A percentile compares a stretch with the other conserved stretches of the same genome.
Conservation (phyloP, 2,329 filamentous ascomycete genomes). For the Zymoseptoria brevis region DNA sequence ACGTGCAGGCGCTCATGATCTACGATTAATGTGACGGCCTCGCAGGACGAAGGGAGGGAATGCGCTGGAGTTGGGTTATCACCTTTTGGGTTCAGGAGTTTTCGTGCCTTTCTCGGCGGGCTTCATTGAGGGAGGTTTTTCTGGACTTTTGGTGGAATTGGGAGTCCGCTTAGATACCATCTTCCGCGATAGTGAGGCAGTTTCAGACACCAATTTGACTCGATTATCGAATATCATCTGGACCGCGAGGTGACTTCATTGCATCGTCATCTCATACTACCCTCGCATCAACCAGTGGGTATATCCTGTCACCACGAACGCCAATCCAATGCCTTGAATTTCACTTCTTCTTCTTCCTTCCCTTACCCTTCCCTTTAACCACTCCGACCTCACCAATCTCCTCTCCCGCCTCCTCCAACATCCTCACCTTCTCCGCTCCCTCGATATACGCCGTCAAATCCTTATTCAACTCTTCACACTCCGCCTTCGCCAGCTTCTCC, state of each 20-base stretch:
- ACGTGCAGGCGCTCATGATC: neutral
- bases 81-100: neutral
- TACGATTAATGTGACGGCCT: neutral
- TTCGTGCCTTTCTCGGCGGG: neutral
- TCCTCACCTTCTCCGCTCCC: conserved; percentile 69
- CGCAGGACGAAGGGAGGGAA: neutral
- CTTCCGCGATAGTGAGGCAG: neutral
- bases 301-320: neutral
- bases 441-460: conserved; percentile 84
- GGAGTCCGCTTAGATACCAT: neutral
- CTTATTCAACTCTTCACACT: conserved; percentile 76
- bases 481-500: conserved; percentile 50
- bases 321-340: neutral
- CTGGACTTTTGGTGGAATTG: too few relatives aligned
- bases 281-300: neutral
- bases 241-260: too few relatives aligned
- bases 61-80: neutral
- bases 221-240: neutral
- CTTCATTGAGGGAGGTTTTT: too few relatives aligned
- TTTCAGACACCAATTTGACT: neutral
- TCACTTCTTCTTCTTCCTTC: conserved; percentile 32
- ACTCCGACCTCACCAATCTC: conserved; percentile 57
- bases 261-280: too few relatives aligned
- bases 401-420: conserved; percentile 52
- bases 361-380: conserved; percentile 42